Conservation (phyloP, 2,329 filamentous ascomycete genomes). For the Cladosporium phlei region DNA sequence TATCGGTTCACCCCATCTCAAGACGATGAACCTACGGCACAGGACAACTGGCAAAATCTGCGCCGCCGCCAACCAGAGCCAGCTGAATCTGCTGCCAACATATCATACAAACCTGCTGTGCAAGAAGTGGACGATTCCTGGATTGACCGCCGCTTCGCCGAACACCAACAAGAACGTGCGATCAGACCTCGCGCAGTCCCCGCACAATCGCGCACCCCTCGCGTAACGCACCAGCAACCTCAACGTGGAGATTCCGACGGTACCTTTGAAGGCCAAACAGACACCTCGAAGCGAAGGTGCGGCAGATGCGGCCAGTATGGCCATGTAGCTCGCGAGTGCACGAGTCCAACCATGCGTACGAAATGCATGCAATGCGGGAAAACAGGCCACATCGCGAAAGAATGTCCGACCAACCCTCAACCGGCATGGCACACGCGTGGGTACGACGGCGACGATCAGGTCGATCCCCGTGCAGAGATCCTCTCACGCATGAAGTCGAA, state of each 20-base stretch:
- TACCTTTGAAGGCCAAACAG: not conserved
- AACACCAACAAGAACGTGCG: conserved; percentile 16
- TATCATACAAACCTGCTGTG: not conserved
- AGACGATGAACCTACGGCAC: not conserved
- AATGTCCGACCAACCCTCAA: conserved; percentile 10
- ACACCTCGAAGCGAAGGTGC: conserved; percentile 9
- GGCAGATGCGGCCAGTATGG: conserved; percentile 20
- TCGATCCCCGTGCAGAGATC: conserved; percentile 8
- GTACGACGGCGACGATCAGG: not conserved
- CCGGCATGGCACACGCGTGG: not conserved
- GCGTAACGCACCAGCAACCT: not conserved
- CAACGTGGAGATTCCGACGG: not conserved
- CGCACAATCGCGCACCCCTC: not conserved
- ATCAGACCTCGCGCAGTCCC: not conserved
- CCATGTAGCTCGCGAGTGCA: conserved; percentile 21
- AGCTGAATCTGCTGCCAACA: not conserved
- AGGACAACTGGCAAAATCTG: conserved; percentile 25
- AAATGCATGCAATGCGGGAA: conserved; percentile 11
- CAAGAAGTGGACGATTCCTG: conserved; percentile 15
- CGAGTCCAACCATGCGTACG: not conserved
- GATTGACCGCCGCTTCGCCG: conserved; percentile 20
- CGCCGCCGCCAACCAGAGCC: conserved; percentile 15
- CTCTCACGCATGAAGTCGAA: conserved; percentile 11
- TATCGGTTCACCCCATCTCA: not conserved
- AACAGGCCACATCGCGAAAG: conserved; percentile 9